Evolutionary conservation across 495 filamentous ascomycete genomes (phyloP), one percentile per base, ranked within the genome.

Genomic region (Annulohypoxylon moriforme): DNA sequence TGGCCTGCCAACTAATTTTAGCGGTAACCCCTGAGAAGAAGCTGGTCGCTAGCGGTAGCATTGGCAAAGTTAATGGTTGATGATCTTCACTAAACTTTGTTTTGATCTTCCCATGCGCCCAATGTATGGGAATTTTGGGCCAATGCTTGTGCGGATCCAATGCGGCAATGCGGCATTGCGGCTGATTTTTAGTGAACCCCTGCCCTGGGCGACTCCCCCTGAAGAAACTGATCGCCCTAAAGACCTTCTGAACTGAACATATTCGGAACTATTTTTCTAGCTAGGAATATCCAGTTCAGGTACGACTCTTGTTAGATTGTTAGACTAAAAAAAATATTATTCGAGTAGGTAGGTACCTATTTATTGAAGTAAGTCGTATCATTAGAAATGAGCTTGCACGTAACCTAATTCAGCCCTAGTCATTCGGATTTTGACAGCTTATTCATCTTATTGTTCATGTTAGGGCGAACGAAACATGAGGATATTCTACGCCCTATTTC

Each of bases 101-200:
- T 69, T 73, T 50, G 66, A 69, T 69, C 71, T 73, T 73, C 71
- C 22, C 42, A 44, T 44, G 25, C 61, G 66, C 62, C 66, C 66
- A 73, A 38, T 31, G 66, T 69, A 18, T 36, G 58, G 62, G 71
- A 69, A 65, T 59, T 69, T 34, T 62, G 66, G 66, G 50, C 36
- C 66, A 49, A 58, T 58, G 49, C 55, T 46, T 57, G 31, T 73
- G 65, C 70, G 29, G 70, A 61, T 61, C 65, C 29, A 58, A 29
- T 69, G 67, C 67, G 53, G 33, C 29, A 58, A 29, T 69, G 67
- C 67, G 53, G 33, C 40, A 58, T 40, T 40, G 34, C 34, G 66
- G 71, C 71, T 73, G 61, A 69, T 64, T 44, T 44, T 9, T 44
- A 20, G 16, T 58, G 38, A 47, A 63, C 38, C 58, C 65, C 22